These are phyloP conservation scores for Groenewaldozyma auringiensis DNA, from an alignment of 1,139 yeast genomes.

Conservation along the genomic window DNA sequence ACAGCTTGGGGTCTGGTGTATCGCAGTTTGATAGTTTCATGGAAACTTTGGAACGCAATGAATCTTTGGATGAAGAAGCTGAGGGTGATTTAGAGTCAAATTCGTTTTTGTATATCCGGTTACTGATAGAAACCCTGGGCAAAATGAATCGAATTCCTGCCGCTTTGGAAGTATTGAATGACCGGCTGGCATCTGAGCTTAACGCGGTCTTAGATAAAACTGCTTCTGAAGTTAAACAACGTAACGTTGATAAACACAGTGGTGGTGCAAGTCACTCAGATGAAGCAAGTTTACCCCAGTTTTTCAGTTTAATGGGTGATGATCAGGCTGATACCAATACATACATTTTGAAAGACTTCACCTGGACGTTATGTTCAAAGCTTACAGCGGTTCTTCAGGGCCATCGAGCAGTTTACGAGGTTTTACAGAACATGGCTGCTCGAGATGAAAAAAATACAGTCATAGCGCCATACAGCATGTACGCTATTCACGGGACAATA, in stretches of 20 bases:
- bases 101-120: constrained; percentile 50
- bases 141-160: constrained; percentile 57
- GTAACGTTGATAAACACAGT: constrained; percentile 35
- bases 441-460: constrained; percentile 16
- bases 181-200: constrained; percentile 42
- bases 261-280: background rate
- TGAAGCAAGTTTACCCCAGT: constrained; percentile 1
- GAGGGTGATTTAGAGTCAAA: constrained; percentile 36
- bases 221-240: constrained; percentile 55
- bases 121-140: constrained; percentile 50
- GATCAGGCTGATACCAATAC: constrained; percentile 30
- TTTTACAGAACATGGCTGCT: constrained; percentile 35
- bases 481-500: constrained; percentile 50
- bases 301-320: constrained; percentile 11
- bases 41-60: constrained; percentile 22
- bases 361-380: constrained; percentile 59
- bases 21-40: constrained; percentile 39
- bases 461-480: constrained; percentile 37
- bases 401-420: constrained; percentile 58
- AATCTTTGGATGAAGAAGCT: constrained; percentile 21
- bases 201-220: constrained; percentile 51
- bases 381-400: constrained; percentile 59
- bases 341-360: constrained; percentile 57
- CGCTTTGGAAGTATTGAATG: constrained; percentile 49
- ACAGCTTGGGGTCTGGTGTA: constrained; percentile 21